phyloP scores from a whole-genome alignment of 192 early-diverging fungal species.

The Lunasporangiospora selenospora region DNA sequence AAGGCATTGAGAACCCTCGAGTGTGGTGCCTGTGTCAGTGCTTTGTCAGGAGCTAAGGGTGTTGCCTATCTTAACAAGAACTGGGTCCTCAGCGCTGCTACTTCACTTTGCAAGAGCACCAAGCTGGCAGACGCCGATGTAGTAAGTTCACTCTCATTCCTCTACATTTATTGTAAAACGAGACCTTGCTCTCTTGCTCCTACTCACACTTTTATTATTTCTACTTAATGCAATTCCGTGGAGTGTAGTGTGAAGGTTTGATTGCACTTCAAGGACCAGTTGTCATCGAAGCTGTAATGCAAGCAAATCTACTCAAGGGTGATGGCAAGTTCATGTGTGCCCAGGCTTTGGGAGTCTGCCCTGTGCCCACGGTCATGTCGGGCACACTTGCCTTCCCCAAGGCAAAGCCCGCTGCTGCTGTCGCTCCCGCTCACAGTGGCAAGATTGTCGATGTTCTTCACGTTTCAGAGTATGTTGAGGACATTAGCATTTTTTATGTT shows the following conservation, averaged over 20 bases:
- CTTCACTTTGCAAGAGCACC: constrained; percentile 21
- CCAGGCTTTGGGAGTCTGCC: constrained; percentile 40
- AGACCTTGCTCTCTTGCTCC: background rate
- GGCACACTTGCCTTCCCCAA: constrained; percentile 54
- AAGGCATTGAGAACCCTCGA: constrained; percentile 9
- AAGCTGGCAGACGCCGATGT: constrained; percentile 41
- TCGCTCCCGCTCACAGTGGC: constrained; percentile 17
- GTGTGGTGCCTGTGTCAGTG: constrained; percentile 49
- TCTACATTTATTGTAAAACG: background rate
- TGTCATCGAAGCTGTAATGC: constrained; percentile 38
- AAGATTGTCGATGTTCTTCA: constrained; percentile 51
- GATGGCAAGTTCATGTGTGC: constrained; percentile 53
- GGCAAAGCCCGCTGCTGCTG: constrained; percentile 40
- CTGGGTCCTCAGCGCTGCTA: constrained; percentile 29
- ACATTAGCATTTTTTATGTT: background rate
- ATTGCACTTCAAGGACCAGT: constrained; percentile 50
- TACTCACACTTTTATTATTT: background rate
- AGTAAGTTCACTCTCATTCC: constrained; percentile 20
- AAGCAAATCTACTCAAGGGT: constrained; percentile 19
- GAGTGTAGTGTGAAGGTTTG: constrained; percentile 51
- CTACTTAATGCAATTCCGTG: background rate
- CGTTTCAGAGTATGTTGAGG: constrained; percentile 55
- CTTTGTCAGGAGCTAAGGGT: constrained; percentile 44
- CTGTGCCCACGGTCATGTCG: constrained; percentile 37
- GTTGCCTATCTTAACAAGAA: constrained; percentile 47